phyloP scores from a whole-genome alignment of 208 protist genomes.

The Angomonas deanei region DNA sequence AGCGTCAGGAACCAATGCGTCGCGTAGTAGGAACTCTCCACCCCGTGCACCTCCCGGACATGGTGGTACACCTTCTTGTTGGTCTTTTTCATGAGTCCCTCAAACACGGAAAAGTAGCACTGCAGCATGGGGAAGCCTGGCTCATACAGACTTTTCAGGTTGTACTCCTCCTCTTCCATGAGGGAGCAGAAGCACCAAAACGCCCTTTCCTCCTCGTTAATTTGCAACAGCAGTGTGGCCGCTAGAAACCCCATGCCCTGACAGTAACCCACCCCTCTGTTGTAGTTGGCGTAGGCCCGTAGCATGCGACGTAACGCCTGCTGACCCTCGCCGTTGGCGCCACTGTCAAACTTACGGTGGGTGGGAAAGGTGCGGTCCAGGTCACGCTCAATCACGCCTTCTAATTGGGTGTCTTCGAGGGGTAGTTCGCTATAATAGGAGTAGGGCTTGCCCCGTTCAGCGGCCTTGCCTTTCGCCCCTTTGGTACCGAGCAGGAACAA shows the following conservation, averaged over 20 bases:
- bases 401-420: constrained; percentile 21
- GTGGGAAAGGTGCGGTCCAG: constrained; percentile 84
- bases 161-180: constrained; percentile 68
- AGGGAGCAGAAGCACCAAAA: constrained; percentile 85
- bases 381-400: constrained; percentile 75
- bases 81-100: constrained; percentile 47
- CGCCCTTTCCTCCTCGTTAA: constrained; percentile 74
- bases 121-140: constrained; percentile 76
- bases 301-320: constrained; percentile 65
- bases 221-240: constrained; percentile 69
- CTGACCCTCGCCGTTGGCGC: constrained; percentile 32
- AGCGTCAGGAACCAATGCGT: constrained; percentile 86
- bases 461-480: constrained; percentile 5
- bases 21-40: constrained; percentile 61
- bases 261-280: constrained; percentile 76
- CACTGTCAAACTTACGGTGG: constrained; percentile 56
- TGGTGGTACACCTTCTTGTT: constrained; percentile 29
- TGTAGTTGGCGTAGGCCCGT: constrained; percentile 68
- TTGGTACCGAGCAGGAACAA: constrained; percentile 41
- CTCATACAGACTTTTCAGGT: constrained; percentile 54
- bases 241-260: constrained; percentile 92
- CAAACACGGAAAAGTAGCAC: constrained; percentile 58
- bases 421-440: constrained; percentile 24
- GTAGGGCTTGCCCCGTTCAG: constrained; percentile 6
- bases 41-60: constrained; percentile 21